These are phyloP conservation scores for Ceratocystis diversiconidia DNA, from an alignment of 2,329 filamentous ascomycete species.

Conservation along the genomic window DNA sequence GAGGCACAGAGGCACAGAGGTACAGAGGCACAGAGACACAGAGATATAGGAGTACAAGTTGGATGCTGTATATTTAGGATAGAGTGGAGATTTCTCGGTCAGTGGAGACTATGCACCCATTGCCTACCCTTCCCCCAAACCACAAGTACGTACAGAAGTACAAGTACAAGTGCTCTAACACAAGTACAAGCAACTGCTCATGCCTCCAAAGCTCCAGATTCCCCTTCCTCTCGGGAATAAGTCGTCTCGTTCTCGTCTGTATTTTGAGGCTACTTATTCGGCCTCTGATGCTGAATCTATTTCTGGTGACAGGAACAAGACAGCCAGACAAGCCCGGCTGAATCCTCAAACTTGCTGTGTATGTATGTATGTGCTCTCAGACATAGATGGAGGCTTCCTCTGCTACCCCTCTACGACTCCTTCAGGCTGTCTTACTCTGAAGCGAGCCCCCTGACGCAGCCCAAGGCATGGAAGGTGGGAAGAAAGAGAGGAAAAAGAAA, in stretches of 20 bases:
- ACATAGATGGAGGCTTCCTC: too few species aligned
- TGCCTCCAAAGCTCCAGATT: background rate
- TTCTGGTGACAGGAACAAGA: too few species aligned
- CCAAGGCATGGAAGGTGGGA: background rate
- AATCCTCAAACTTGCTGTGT: too few species aligned
- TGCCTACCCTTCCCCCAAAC: background rate
- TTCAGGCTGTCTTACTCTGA: background rate
- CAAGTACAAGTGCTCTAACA: background rate
- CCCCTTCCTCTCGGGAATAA: too few species aligned
- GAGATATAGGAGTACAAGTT: background rate
- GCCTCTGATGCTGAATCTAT: too few species aligned
- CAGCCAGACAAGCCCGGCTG: too few species aligned
- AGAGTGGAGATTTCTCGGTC: too few species aligned
- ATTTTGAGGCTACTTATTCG: too few species aligned
- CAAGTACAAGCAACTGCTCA: background rate
- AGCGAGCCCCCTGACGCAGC: background rate
- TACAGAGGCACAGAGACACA: background rate
- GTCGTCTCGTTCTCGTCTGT: too few species aligned
- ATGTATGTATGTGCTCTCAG: too few species aligned
- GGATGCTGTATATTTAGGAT: background rate
- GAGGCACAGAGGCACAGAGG: background rate
- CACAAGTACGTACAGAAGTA: background rate
- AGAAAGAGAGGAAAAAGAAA: background rate
- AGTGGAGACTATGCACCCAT: too few species aligned
- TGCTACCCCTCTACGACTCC: too few species aligned